These are phyloP conservation scores for Ophiostoma tasmaniense DNA, from an alignment of 2,329 filamentous ascomycete species.

Conservation along the genomic window DNA sequence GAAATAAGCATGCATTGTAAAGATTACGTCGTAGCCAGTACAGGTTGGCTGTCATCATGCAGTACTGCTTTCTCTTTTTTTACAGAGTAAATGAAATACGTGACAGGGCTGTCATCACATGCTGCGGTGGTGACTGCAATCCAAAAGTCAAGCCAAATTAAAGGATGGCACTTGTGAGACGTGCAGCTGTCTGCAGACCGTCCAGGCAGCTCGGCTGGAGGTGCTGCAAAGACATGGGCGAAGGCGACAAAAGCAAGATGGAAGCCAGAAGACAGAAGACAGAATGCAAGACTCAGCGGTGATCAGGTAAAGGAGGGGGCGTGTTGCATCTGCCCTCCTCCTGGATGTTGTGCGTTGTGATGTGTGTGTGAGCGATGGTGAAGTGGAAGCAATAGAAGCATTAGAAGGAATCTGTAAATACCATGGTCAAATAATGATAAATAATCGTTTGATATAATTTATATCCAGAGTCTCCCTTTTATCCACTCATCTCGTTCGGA, in stretches of 20 bases:
- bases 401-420: background rate
- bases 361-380: too few species aligned
- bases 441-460: background rate
- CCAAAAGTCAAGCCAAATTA: background rate
- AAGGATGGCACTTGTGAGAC: background rate
- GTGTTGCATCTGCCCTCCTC: background rate
- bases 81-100: background rate
- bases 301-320: background rate
- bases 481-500: background rate
- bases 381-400: background rate
- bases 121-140: background rate
- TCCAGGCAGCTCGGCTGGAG: background rate
- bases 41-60: background rate
- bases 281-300: background rate
- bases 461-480: background rate
- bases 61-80: background rate
- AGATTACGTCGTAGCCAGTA: background rate
- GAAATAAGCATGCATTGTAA: background rate
- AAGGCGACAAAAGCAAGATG: background rate
- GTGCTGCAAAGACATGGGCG: background rate
- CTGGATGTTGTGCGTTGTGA: background rate
- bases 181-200: background rate
- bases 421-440: background rate
- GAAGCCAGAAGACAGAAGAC: background rate
- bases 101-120: slow-evolving; percentile 1